These are phyloP conservation scores for Aspergillus transmontanensis DNA, from an alignment of 2,329 filamentous ascomycete species.

Conservation along the genomic window DNA sequence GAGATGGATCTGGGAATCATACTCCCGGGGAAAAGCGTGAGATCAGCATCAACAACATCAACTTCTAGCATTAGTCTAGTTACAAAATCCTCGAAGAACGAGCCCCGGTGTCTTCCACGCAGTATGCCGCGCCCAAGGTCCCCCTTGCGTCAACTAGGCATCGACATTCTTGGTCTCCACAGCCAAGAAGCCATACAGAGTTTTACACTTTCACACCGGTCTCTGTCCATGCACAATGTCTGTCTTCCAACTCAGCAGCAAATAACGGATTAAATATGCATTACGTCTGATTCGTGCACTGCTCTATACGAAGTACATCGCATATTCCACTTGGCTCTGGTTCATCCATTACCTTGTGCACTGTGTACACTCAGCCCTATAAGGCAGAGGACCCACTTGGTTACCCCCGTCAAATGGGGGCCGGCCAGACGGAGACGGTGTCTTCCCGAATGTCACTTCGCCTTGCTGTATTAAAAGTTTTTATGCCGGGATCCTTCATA, in stretches of 20 bases:
- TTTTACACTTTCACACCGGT: background rate
- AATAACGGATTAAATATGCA: background rate
- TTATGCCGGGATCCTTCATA: background rate
- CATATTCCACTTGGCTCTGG: background rate
- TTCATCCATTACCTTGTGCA: background rate
- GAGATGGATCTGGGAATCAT: too few relatives aligned
- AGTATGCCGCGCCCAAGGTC: background rate
- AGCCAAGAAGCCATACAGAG: background rate
- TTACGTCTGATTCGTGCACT: background rate
- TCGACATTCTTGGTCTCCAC: conserved; percentile 3
- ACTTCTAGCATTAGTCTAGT: background rate
- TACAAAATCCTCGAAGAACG: background rate
- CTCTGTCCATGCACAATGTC: background rate
- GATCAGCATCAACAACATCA: background rate
- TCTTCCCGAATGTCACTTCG: background rate
- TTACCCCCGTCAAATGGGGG: background rate
- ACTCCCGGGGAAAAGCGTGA: background rate
- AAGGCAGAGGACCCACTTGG: conserved; percentile 2
- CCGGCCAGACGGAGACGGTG: background rate
- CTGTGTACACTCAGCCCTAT: background rate
- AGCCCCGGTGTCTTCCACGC: background rate
- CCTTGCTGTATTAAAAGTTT: background rate
- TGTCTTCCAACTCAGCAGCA: background rate
- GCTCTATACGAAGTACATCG: background rate
- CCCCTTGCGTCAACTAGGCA: conserved; percentile 1